Evolutionary conservation across 805 yeast genomes (phyloP), one percentile per base, ranked within the genome.

Genomic region (Candida broadrunensis): DNA sequence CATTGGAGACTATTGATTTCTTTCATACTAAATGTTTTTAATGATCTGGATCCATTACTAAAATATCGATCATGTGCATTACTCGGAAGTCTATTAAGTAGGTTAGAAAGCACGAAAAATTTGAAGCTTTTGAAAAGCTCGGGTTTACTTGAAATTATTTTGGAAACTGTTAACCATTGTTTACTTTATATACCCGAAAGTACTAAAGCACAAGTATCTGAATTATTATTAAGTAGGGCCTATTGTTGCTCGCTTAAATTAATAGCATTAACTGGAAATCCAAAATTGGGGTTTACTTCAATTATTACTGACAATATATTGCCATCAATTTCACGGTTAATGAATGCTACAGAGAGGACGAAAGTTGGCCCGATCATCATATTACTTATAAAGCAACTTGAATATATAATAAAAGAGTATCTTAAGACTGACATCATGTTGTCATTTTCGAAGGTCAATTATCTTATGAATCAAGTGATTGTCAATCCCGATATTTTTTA

Each of bases 1-100:
- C 23, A 51, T 27, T 58, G 67, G 63, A 48, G 56, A 6, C n/a
- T 54, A 2, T 38, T 63, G 11, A 51, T 68, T 9, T 54, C 71
- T 5, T 65, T 63, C 35, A 48, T 61, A 3, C 52, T 68, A 15
- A 65, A 63, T 35, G 49, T 68, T 5, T 51, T 66, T 30, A 70
- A 65, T 41, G 67, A 65, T 42, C 56, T 60, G 34, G 61, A 59
- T 19, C 57, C 61, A 5, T 27, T 38, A 5, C 49, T 57, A 35
- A 63, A 67, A 39, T 44, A 51, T 1, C 61, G 59, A 36, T 63
- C 49, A 12, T 42, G 45, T 29, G 5, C 14, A 15, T 14, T 29
- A 29, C 17, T 29, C 18, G 18, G 14, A 8, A 14, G 7, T 5
- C 18, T 29, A 5, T 29, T 29, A 15, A 13, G 5, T 8, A n/a